phyloP scores from a whole-genome alignment of 2,329 filamentous ascomycete genomes.

The Apiospora phragmitis region DNA sequence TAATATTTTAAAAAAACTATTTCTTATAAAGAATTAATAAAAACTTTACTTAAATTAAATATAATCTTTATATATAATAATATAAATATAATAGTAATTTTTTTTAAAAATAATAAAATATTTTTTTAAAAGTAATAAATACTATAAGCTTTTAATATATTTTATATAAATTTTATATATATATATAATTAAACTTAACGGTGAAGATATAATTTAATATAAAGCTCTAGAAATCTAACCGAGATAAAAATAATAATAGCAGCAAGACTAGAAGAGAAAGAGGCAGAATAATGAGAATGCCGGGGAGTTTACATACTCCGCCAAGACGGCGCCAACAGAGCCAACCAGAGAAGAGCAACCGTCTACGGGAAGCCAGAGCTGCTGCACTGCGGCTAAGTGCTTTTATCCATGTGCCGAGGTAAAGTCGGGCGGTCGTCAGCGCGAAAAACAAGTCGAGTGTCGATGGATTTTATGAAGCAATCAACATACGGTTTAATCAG shows the following conservation, averaged over 20 bases:
- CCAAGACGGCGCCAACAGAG: constrained; percentile 13
- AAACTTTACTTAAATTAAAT: too few species aligned
- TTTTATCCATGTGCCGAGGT: neutral
- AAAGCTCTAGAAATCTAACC: neutral
- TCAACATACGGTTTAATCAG: neutral
- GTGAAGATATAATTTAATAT: neutral
- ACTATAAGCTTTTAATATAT: too few species aligned
- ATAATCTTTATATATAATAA: too few species aligned
- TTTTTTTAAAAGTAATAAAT: too few species aligned
- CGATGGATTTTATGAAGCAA: neutral
- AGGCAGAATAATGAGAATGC: neutral
- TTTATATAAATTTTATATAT: neutral
- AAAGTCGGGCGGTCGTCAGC: neutral
- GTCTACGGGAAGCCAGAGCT: neutral
- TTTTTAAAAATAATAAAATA: too few species aligned
- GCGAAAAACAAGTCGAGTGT: neutral
- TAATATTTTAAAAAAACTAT: too few species aligned
- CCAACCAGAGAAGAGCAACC: constrained; percentile 10
- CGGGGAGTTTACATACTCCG: neutral
- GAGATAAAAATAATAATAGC: neutral
- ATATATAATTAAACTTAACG: too few species aligned
- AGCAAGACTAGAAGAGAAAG: neutral
- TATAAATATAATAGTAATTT: too few species aligned
- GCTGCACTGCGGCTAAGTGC: constrained; percentile 13
- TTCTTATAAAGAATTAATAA: too few species aligned